Conservation (phyloP, 495 filamentous ascomycete genomes). For the Trichoderma orchidacearum region DNA sequence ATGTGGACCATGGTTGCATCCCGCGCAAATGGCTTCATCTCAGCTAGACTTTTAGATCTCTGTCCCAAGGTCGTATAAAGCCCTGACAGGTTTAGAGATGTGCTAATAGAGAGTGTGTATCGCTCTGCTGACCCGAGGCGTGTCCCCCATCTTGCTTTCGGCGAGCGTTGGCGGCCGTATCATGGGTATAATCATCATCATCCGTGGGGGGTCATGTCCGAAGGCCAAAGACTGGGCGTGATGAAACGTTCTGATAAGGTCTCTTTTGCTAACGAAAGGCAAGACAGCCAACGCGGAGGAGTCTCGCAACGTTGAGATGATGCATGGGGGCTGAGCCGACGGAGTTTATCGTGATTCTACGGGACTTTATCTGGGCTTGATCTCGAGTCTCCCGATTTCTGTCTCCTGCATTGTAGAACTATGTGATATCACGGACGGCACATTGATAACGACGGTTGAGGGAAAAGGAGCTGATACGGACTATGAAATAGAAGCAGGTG, state of each 20-base stretch:
- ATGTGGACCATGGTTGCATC: neutral
- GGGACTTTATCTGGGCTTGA: no score
- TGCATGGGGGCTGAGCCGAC: neutral
- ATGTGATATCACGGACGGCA: no score
- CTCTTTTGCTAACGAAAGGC: neutral
- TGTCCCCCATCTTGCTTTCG: neutral
- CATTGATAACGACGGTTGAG: no score
- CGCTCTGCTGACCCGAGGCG: neutral
- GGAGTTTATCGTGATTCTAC: neutral
- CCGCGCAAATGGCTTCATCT: neutral
- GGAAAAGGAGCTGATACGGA: no score
- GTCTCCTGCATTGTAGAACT: no score
- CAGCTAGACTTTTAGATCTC: neutral
- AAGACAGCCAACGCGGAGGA: neutral
- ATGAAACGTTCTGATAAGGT: neutral
- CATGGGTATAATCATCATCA: no score
- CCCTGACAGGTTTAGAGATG: neutral
- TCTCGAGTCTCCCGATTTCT: no score
- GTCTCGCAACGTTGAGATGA: neutral
- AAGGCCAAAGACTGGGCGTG: neutral
- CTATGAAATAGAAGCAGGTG: no score
- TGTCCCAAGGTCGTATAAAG: neutral
- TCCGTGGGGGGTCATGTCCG: neutral
- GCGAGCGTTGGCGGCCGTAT: no score
- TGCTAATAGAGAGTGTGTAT: neutral